Conservation (phyloP, 441 rosid genomes). For the Pelargonium fulgidum region DNA sequence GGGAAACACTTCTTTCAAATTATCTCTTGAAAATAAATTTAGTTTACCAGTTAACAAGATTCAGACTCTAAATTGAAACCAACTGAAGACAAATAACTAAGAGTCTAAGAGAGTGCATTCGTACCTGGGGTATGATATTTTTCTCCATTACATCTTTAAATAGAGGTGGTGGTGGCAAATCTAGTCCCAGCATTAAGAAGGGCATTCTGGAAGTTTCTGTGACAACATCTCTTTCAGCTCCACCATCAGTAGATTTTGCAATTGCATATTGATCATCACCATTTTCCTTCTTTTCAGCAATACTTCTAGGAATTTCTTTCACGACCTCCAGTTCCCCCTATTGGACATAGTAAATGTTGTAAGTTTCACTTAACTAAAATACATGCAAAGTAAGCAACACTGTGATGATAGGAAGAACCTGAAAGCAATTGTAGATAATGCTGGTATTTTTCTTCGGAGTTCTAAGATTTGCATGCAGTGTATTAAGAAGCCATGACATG, state of each 20-base stretch:
- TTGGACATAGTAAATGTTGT: slow-evolving; percentile 15
- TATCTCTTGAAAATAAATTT: neutral
- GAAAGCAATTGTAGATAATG: slow-evolving; percentile 82
- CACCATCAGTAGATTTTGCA: slow-evolving; percentile 24
- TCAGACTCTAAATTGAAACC: neutral
- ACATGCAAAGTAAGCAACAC: neutral
- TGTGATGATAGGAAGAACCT: slow-evolving; percentile 37
- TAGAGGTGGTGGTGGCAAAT: slow-evolving; percentile 94
- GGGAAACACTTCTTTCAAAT: too few species aligned
- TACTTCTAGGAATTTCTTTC: slow-evolving; percentile 54
- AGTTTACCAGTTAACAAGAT: neutral
- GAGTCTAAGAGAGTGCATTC: neutral
- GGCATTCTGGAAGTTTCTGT: slow-evolving; percentile 72
- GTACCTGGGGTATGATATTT: slow-evolving; percentile 92
- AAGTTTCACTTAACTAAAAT: slow-evolving; percentile 6
- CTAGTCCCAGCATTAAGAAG: slow-evolving; percentile 91
- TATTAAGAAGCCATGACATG: slow-evolving; percentile 93
- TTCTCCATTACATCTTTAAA: slow-evolving; percentile 97
- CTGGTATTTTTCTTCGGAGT: slow-evolving; percentile 53
- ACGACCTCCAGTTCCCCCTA: slow-evolving; percentile 89
- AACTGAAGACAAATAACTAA: neutral
- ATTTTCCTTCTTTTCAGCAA: slow-evolving; percentile 40
- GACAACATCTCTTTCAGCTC: slow-evolving; percentile 23
- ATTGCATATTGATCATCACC: slow-evolving; percentile 30
- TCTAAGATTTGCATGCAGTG: slow-evolving; percentile 66